Evolutionary conservation across 1,284 basidiomycete species (phyloP), one percentile per base, ranked within the genome.

Genomic region (Irpex lacteus): DNA sequence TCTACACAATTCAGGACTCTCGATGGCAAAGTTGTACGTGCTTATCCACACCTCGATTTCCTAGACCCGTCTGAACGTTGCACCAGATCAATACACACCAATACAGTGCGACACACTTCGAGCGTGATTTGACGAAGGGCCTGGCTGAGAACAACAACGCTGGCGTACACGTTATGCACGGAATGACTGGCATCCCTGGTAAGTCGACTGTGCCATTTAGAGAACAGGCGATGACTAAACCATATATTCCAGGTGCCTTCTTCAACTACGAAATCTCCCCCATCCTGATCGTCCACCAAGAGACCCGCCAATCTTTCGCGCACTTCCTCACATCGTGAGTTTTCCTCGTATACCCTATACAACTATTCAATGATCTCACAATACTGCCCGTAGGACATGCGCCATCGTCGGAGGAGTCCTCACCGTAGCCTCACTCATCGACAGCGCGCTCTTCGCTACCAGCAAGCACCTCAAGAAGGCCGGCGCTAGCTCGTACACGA

Each of bases 251-350:
- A 85, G 89, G 93, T 53, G 89, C 91, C 18, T 98, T 95, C 81
- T 92, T 98, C 87, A 98, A 96, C 81, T 97, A 92, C 75, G 98
- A 99, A 75, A 98, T 99, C 73, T 97, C 95, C n/a, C 96, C 96
- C 1, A 94, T 98, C 73, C 89, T 94, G 62, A 91, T 98, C 57
- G 89, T 95, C 21, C 95, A 98, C 73, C 85, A 86, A n/a, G 96
- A 98, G 75, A 90, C 85, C 49, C 86, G 95, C 63, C 95, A 98
- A 77, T 94, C 94, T 0, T 96, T 99, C 74, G 95, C 96, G 5
- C 98, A 98, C 78, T 98, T 99, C 83, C 78, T 98, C 49, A 98
- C 96, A 44, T 97, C 95, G 92, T 96, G 70, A 75, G 94, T 85
- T 15, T 38, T 55, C 49, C 44, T 64, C 7, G 8, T 13, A 18